Evolutionary conservation across 73 alveolate species (phyloP), one percentile per base, ranked within the genome.

Genomic region (Tetrahymena thermophila): DNA sequence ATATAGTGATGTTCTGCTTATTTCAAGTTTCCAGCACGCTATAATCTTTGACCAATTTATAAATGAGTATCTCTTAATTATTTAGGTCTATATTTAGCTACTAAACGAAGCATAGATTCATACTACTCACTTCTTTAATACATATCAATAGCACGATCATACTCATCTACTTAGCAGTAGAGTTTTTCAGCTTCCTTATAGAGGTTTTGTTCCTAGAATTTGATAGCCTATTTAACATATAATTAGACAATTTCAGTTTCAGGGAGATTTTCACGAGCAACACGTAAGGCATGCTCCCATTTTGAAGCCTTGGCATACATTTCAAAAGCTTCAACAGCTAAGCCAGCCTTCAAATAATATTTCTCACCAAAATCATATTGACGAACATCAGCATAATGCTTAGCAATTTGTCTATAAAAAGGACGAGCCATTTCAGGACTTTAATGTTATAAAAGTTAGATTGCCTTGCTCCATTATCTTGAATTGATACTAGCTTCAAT

Each of bases 401-500:
- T 98, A 58, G 99, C 99, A 42, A 99, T 97, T 96, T 98, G 98
- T 96, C 98, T 99, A 97, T 99, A 99, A 97, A 97, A 99, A 84
- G 99, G 99, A 85, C 99, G 98, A 23, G 99, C 99, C 89, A 99
- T 98, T 95, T 98, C 99, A 71, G 99, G 99, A 35, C 98, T 98
- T 95, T 99, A 99, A 84, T 98, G 98, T 44, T 98, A 98, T 93
- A 99, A 97, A 25, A 97, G 95, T 97, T 98, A 98, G 14, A 99
- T 98, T 23, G 99, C 99, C 94, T 98, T 98, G 95, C 98, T 98
- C 99, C 99, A 99, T 95, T 98, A 98, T 96, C 99, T 96, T 23
- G 99, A 99, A 85, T 97, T 98, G 94, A 99, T 99, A 43, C 99
- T 99, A 34, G 99, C 99, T 96, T 99, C 99, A 84, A 99, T 99